Evolutionary conservation across 495 filamentous ascomycete species (phyloP).

Genomic region (Aspergillus sclerotiicarbonarius): DNA sequence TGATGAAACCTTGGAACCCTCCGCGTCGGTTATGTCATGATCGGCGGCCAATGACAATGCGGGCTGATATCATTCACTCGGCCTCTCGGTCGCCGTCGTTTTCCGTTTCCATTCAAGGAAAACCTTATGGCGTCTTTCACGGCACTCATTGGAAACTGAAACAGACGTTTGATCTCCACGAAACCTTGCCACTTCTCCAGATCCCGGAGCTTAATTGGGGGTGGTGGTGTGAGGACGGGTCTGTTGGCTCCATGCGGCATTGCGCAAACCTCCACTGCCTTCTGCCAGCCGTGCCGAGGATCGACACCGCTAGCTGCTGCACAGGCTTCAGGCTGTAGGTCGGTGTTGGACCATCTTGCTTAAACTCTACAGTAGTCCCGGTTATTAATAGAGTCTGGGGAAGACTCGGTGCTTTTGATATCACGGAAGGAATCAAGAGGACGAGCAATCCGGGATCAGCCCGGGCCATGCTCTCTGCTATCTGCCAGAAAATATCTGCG

Average conservation of each 20-base stretch:
- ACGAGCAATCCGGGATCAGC: neutral
- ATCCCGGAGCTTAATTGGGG: neutral
- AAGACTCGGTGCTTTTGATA: slow-evolving; percentile 3
- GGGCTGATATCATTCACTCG: neutral
- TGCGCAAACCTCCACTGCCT: neutral
- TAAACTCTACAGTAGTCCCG: slow-evolving; percentile 8
- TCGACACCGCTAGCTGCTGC: slow-evolving; percentile 6
- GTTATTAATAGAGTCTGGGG: slow-evolving; percentile 1
- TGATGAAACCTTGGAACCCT: slow-evolving; percentile 6
- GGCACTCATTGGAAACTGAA: neutral
- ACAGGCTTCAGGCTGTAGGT: neutral
- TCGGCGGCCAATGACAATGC: slow-evolving; percentile 3
- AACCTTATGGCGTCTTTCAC: neutral
- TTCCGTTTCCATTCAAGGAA: neutral
- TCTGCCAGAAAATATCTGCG: neutral
- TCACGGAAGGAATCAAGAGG: neutral
- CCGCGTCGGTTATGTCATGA: slow-evolving; percentile 2
- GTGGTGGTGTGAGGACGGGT: neutral
- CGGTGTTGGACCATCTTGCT: neutral
- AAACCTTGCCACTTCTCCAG: neutral
- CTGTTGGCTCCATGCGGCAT: neutral
- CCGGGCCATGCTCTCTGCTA: neutral
- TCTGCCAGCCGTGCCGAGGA: slow-evolving; percentile 1
- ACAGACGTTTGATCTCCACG: neutral
- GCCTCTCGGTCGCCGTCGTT: neutral